Evolutionary conservation across 2,329 filamentous ascomycete species (phyloP), one percentile per base, ranked within the genome.

Genomic region (Trichoderma sp.): DNA sequence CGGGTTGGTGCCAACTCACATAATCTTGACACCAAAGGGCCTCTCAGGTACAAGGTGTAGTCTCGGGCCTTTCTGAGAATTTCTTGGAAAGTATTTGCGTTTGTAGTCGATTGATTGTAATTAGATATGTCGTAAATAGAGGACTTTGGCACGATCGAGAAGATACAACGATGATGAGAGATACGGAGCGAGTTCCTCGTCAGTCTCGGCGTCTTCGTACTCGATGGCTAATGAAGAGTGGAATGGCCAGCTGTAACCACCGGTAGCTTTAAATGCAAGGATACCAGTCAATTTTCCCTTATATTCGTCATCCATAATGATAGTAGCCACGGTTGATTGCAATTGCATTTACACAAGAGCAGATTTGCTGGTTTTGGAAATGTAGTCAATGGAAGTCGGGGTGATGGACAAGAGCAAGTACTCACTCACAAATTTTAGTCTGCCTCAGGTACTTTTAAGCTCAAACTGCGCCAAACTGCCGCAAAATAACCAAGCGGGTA

Each of bases 41-140:
- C 19, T 19, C 17, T 0, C n/a, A 19, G 9, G n/a, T 45, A 10
- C 39, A 17, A 19, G 3, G 19, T 42, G 17, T 42, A 42, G 3
- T 12, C n/a, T 19, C 5, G 4, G 4, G 8, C 1, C 4, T n/a
- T 1, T 4, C 0, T 19, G n/a, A 17, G 12, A 19, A 42, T 42
- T 17, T 29, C 29, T 29, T 29, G 29, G 29, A 29, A 29, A 7
- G 7, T 29, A 4, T 29, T 4, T 29, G 29, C 29, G 7, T 7
- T 29, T 29, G 29, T 29, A 4, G 29, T 29, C 7, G 29, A 7
- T 7, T 29, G 29, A 7, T 29, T 29, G 4, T 7, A 29, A 29
- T 7, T 7, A 29, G 7, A 7, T 29, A 4, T 29, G 4, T 29
- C 29, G 7, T 29, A 7, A 7, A 29, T 29, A 7, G 29, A 7